Evolutionary conservation across 306 rosid genomes (phyloP).

Genomic region (Cicer arietinum): DNA sequence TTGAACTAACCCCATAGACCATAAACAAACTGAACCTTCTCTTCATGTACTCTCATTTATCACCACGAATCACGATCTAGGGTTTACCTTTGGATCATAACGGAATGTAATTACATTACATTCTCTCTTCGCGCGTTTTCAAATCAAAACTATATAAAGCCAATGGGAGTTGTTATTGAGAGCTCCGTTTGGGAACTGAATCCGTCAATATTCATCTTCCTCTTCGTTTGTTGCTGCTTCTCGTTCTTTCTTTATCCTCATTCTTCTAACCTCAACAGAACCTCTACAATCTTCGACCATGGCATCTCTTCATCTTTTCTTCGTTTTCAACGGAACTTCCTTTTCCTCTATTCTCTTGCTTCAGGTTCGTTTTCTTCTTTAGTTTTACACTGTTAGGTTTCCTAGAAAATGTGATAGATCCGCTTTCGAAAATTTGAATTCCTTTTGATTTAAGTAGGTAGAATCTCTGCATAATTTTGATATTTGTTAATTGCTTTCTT

Average conservation of each 20-base stretch:
- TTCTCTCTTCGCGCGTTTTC: not conserved
- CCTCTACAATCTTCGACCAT: constrained; percentile 71
- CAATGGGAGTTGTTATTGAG: constrained; percentile 83
- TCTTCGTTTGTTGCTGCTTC: constrained; percentile 67
- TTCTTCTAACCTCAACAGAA: constrained; percentile 52
- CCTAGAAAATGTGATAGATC: constrained; percentile 46
- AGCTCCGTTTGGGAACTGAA: constrained; percentile 83
- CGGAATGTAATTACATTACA: constrained; percentile 20
- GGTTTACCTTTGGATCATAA: constrained; percentile 48
- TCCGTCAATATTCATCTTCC: constrained; percentile 63
- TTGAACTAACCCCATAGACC: not conserved
- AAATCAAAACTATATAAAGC: constrained; percentile 33
- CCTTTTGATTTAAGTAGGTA: constrained; percentile 18
- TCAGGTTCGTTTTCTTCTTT: constrained; percentile 60
- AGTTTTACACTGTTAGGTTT: constrained; percentile 35
- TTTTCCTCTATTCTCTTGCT: constrained; percentile 71
- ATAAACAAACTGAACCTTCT: constrained; percentile 21
- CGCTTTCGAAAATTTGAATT: constrained; percentile 1
- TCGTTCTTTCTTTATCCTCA: constrained; percentile 65
- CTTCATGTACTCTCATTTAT: constrained; percentile 1
- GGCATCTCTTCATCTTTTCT: constrained; percentile 68
- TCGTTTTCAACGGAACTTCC: constrained; percentile 77
- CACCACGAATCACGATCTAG: constrained; percentile 41
- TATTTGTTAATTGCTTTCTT: constrained; percentile 4
- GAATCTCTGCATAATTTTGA: constrained; percentile 12